These are phyloP conservation scores for Xylaria sp. DNA, from an alignment of 2,329 filamentous ascomycete species.

Conservation along the genomic window DNA sequence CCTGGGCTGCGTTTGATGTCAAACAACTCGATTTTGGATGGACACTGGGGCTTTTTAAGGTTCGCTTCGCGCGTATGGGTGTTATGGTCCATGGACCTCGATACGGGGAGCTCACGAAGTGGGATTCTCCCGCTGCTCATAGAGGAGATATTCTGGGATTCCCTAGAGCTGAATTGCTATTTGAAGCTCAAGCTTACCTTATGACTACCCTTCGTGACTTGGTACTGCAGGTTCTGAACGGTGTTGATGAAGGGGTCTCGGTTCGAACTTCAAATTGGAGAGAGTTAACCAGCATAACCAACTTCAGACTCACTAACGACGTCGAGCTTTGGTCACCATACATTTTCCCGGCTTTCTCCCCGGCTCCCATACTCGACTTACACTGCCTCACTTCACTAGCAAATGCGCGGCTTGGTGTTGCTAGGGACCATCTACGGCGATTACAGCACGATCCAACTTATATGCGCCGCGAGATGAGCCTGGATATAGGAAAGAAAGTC, in stretches of 20 bases:
- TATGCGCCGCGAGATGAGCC: background rate
- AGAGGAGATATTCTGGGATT: conserved; percentile 2
- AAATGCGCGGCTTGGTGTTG: background rate
- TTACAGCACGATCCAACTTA: background rate
- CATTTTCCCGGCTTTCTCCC: background rate
- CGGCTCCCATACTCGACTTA: background rate
- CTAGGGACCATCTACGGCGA: background rate
- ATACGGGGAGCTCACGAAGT: background rate
- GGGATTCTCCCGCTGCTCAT: background rate
- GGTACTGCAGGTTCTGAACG: background rate
- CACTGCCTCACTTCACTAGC: background rate
- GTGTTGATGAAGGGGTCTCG: background rate
- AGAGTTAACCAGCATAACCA: background rate
- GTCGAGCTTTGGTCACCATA: background rate
- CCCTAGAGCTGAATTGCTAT: conserved; percentile 3
- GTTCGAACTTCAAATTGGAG: conserved; percentile 2
- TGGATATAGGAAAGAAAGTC: background rate
- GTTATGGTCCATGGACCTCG: background rate
- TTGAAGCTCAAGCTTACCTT: conserved; percentile 5
- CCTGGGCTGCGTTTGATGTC: conserved; percentile 2
- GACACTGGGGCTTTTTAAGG: background rate
- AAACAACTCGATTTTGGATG: background rate
- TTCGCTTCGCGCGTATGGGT: background rate
- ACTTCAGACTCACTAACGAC: background rate
- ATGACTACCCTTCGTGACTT: background rate